Percentiles rank a stretch among this genome's conserved stretches.
Evolutionary conservation across 441 rosid genomes (phyloP).

Genomic region (Daphne laureola): DNA sequence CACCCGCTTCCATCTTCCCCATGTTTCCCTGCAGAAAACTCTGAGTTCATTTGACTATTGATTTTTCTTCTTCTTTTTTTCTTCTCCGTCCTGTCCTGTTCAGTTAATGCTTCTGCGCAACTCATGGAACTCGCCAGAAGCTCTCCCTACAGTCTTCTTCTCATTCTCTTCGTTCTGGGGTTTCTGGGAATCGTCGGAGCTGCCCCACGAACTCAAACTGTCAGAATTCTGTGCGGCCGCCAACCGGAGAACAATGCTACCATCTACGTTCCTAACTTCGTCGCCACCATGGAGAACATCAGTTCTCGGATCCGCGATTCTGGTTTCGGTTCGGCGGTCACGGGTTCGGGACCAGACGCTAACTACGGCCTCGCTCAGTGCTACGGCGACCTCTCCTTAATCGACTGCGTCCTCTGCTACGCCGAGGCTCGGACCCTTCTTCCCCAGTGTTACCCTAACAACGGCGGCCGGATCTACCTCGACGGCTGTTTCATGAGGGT

Average conservation of each 20-base stretch:
- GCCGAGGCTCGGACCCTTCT: slow-evolving; percentile 83
- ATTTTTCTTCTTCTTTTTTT: too few species aligned
- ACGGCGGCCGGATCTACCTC: slow-evolving; percentile 67
- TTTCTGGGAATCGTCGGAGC: slow-evolving; percentile 19
- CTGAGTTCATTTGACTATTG: too few species aligned
- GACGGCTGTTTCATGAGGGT: slow-evolving; percentile 96
- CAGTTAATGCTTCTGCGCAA: too few species aligned
- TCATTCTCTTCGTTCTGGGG: neutral
- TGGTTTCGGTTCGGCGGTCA: slow-evolving; percentile 51
- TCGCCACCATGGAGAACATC: slow-evolving; percentile 69
- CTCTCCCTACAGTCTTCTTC: neutral
- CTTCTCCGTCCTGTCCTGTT: too few species aligned
- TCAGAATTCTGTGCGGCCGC: slow-evolving; percentile 35
- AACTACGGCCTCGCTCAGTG: slow-evolving; percentile 86
- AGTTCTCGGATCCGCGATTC: slow-evolving; percentile 44
- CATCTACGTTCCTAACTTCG: slow-evolving; percentile 62
- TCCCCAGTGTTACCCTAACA: slow-evolving; percentile 81
- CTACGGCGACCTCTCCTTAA: slow-evolving; percentile 71
- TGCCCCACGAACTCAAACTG: slow-evolving; percentile 50
- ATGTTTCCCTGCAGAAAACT: too few species aligned
- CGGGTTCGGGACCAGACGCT: slow-evolving; percentile 67
- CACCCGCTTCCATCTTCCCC: too few species aligned
- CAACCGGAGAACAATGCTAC: slow-evolving; percentile 54
- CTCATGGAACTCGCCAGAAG: too few species aligned
- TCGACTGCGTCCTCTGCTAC: slow-evolving; percentile 82